These are phyloP conservation scores for Sordaria brevicollis DNA, from an alignment of 495 filamentous ascomycete genomes.

Conservation along the genomic window DNA sequence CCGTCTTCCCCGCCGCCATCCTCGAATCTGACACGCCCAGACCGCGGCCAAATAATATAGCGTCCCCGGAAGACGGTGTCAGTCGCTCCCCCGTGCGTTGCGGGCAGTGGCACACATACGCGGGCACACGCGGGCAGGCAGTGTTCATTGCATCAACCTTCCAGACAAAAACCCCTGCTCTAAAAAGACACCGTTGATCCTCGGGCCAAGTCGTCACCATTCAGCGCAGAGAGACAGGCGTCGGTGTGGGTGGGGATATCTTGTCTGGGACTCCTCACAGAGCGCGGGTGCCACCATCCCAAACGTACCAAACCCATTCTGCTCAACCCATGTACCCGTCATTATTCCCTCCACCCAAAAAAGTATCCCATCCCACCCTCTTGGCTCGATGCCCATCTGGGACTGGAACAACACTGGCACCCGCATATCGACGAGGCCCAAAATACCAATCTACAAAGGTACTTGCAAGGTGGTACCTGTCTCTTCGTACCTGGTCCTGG, in stretches of 20 bases:
- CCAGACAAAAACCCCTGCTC: slow-evolving; percentile 9
- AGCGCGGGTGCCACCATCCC: slow-evolving; percentile 4
- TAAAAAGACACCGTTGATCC: slow-evolving; percentile 19
- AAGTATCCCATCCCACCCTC: slow-evolving; percentile 1
- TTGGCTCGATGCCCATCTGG: slow-evolving; percentile 3
- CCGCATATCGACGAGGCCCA: neutral
- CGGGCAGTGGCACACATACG: slow-evolving; percentile 5
- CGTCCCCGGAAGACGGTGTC: slow-evolving; percentile 1
- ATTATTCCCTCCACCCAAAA: neutral
- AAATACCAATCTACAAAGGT: neutral
- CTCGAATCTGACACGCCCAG: slow-evolving; percentile 10
- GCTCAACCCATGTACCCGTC: neutral
- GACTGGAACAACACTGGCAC: neutral
- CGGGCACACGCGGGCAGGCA: neutral
- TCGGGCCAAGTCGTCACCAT: slow-evolving; percentile 17
- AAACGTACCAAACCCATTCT: slow-evolving; percentile 1
- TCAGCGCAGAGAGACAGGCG: slow-evolving; percentile 2
- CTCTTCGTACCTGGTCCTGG: neutral
- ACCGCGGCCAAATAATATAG: neutral
- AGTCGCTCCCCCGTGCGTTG: slow-evolving; percentile 12
- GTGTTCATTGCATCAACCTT: slow-evolving; percentile 6
- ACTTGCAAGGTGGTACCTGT: neutral
- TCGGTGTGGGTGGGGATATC: slow-evolving; percentile 11
- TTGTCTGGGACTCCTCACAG: neutral
- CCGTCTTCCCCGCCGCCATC: slow-evolving; percentile 1